Base-by-base conservation (phyloP, 768 basidiomycete genomes). In the Hericium erinaceus region DNA sequence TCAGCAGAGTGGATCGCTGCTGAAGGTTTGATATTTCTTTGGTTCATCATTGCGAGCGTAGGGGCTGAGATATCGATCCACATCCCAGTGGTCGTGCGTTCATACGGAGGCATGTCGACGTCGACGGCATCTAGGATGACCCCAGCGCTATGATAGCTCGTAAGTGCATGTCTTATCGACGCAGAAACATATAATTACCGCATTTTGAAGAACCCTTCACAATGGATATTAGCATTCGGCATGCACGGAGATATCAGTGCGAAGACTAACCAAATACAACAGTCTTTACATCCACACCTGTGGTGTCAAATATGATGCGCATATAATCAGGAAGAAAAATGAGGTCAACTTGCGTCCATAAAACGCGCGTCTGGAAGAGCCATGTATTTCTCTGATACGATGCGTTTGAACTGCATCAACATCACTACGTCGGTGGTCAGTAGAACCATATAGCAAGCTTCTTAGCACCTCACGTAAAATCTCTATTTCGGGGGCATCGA, bases 1-100 rank as follows among this genome's bases (percentile, higher is more conserved):
- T 85, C 77, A 2, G 92, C 92, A 4, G 90, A 80, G 65, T 95
- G 92, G 51, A 95, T 91, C 0, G 85, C 87, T 52, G 81, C 92
- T 0, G 92, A 89, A 0, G 83, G 77, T 58, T 84, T 80, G 44
- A 91, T 77, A 4, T 70, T 72, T 61, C 84, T 82, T 11, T 62
- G 60, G 12, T 70, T 69, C 67, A 92, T 73, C n/a, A 84, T 65
- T 6, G 75, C 66, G 50, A 92, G 68, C 20, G 80, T 73, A 0
- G 67, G 38, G 24, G 71, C 72, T 0, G 89, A 85, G 1, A 93
- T 73, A 64, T 94, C 88, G 24, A 94, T 72, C 92, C 92, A 94
- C 58, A 83, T 72, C 0, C 92, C 92, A 1, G 79, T 83, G 1
- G 86, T 81, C 57, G 84, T 80, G 22, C 83, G 82, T 60, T 85